phyloP scores from a whole-genome alignment of 257 asterid genomes.

The Striga asiatica region DNA sequence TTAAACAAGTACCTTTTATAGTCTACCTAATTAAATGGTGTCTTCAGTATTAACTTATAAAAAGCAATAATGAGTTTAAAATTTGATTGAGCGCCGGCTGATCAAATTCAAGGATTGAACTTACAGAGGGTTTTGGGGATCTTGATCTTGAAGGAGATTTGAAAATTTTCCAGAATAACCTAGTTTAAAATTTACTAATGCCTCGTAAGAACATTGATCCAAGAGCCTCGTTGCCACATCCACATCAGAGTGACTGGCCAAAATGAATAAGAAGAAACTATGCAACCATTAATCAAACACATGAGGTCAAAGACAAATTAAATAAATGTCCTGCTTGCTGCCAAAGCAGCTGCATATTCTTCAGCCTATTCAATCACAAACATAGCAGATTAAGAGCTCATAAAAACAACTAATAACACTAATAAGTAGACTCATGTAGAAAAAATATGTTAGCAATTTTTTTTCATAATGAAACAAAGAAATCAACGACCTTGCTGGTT shows the following conservation, averaged over 20 bases:
- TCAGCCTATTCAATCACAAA: conserved; percentile 57
- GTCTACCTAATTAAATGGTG: too few relatives aligned
- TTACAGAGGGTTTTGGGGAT: conserved; percentile 85
- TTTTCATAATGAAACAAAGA: neutral
- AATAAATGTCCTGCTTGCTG: conserved; percentile 58
- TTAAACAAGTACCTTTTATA: too few relatives aligned
- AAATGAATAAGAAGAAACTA: conserved; percentile 36
- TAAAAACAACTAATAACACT: too few relatives aligned
- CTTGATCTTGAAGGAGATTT: conserved; percentile 97
- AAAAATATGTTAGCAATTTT: too few relatives aligned
- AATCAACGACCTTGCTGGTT: conserved; percentile 72
- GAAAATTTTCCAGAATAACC: conserved; percentile 98
- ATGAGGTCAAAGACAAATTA: conserved; percentile 4
- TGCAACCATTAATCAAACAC: conserved; percentile 29
- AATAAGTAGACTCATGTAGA: too few relatives aligned
- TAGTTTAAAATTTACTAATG: conserved; percentile 76
- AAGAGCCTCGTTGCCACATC: conserved; percentile 76
- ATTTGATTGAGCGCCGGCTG: neutral
- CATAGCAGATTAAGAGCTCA: conserved; percentile 8
- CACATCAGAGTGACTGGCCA: conserved; percentile 62
- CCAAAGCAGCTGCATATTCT: conserved; percentile 93
- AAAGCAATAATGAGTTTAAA: too few relatives aligned
- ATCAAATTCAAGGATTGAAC: conserved; percentile 21
- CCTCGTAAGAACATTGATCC: conserved; percentile 77
- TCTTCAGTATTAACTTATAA: too few relatives aligned